These are phyloP conservation scores for Botryotinia globosa DNA, from an alignment of 2,329 filamentous ascomycete genomes.

Conservation along the genomic window DNA sequence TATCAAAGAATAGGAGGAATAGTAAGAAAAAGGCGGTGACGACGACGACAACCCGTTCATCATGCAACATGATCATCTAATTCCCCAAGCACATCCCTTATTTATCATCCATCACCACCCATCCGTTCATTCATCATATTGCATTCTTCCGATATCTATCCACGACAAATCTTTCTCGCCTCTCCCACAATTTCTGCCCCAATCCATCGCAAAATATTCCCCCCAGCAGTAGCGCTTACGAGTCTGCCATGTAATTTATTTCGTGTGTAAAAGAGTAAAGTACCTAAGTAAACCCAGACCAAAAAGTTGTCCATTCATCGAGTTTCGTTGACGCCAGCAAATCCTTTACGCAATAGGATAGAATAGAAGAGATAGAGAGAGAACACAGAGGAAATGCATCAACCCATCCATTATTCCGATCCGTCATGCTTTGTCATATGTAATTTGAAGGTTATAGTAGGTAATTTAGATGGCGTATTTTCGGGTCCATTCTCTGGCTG, in stretches of 20 bases:
- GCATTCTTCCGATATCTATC: constrained; percentile 21
- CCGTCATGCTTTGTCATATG: constrained; percentile 15
- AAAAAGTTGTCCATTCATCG: constrained; percentile 21
- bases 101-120: constrained; percentile 18
- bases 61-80: constrained; percentile 14
- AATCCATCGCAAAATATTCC: constrained; percentile 16
- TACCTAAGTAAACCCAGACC: constrained; percentile 24
- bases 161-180: constrained; percentile 8
- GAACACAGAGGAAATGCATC: constrained; percentile 28
- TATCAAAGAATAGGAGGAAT: constrained; percentile 19
- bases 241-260: constrained; percentile 15
- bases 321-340: constrained; percentile 34
- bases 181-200: background rate
- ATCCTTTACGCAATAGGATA: constrained; percentile 29
- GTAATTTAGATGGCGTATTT: constrained; percentile 86
- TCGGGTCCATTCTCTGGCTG: constrained; percentile 95
- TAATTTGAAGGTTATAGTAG: constrained; percentile 13
- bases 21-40: constrained; percentile 15
- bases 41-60: constrained; percentile 15
- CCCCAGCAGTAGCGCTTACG: constrained; percentile 1
- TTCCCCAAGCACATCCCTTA: constrained; percentile 5
- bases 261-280: constrained; percentile 23
- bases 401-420: constrained; percentile 19
- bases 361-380: constrained; percentile 22
- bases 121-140: constrained; percentile 11